Evolutionary conservation across 495 filamentous ascomycete species (phyloP).

Genomic region (Xeromyces bisporus): DNA sequence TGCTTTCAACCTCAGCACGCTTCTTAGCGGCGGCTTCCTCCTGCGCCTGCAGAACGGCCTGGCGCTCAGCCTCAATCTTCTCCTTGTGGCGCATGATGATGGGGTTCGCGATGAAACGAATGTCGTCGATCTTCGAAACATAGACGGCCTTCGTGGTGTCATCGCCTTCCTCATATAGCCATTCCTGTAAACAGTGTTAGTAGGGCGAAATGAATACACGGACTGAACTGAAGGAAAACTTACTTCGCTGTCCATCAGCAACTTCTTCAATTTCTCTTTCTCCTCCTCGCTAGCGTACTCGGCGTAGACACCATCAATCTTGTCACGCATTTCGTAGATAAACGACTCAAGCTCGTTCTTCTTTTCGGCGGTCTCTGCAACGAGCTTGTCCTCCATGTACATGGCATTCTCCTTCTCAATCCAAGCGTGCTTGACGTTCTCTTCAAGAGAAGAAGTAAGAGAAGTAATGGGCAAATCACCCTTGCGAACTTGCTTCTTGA

Average conservation of each 20-base stretch:
- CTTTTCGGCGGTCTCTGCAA: slow-evolving; percentile 95
- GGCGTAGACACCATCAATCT: slow-evolving; percentile 78
- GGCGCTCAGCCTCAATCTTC: slow-evolving; percentile 78
- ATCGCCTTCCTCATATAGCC: slow-evolving; percentile 96
- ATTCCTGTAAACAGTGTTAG: slow-evolving; percentile 46
- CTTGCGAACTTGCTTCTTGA: slow-evolving; percentile 99
- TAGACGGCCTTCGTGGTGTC: slow-evolving; percentile 90
- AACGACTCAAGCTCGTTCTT: slow-evolving; percentile 98
- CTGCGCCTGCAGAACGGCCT: slow-evolving; percentile 53
- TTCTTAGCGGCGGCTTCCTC: slow-evolving; percentile 76
- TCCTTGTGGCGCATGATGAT: slow-evolving; percentile 91
- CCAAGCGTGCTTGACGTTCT: slow-evolving; percentile 41
- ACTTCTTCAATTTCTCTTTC: slow-evolving; percentile 66
- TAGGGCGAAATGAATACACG: slow-evolving; percentile 1
- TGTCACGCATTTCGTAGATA: slow-evolving; percentile 91
- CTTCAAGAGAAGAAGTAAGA: slow-evolving; percentile 65
- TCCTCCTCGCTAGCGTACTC: slow-evolving; percentile 83
- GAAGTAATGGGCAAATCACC: slow-evolving; percentile 81
- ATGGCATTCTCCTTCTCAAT: slow-evolving; percentile 74
- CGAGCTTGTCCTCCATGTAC: slow-evolving; percentile 96
- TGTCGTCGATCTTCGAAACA: slow-evolving; percentile 86
- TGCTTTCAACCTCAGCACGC: slow-evolving; percentile 51
- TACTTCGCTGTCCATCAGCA: slow-evolving; percentile 74
- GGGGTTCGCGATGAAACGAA: slow-evolving; percentile 76
- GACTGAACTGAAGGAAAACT: slow-evolving; percentile 12